Evolutionary conservation across 1,139 yeast species (phyloP).

Genomic region (Pichia sp.): DNA sequence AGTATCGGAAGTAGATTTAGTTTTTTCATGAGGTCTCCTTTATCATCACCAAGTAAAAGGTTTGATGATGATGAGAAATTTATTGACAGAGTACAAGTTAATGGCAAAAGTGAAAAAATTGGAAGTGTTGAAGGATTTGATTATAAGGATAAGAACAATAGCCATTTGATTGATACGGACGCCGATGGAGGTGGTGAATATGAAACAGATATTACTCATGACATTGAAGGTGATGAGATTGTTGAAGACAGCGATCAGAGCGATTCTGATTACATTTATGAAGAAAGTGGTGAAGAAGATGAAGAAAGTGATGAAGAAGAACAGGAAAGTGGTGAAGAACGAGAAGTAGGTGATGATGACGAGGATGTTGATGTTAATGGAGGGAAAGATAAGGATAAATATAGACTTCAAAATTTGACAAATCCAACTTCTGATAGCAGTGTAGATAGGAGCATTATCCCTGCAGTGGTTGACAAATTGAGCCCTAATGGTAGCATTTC

Average conservation of each 20-base stretch:
- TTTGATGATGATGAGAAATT: neutral
- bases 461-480: no score
- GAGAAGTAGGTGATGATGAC: neutral
- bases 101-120: no score
- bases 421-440: no score
- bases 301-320: slow-evolving; percentile 7
- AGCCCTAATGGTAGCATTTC: slow-evolving; percentile 5
- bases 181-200: no score
- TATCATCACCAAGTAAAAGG: slow-evolving; percentile 4
- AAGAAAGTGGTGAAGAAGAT: slow-evolving; percentile 24
- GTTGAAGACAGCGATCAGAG: slow-evolving; percentile 14
- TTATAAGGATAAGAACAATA: no score
- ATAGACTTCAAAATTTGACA: no score
- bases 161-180: no score
- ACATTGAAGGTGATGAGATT: slow-evolving; percentile 28
- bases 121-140: no score
- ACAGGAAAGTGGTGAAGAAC: neutral
- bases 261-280: slow-evolving; percentile 29
- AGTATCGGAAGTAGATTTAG: slow-evolving; percentile 12
- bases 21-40: slow-evolving; percentile 24
- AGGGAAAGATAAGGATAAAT: no score
- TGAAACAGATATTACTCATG: slow-evolving; percentile 11
- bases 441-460: no score
- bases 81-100: neutral
- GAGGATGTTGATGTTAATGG: slow-evolving; percentile 13